Evolutionary conservation across 352 stramenopile species (phyloP), one percentile per base, ranked within the genome.

Genomic region (Pythium scleroteichum): DNA sequence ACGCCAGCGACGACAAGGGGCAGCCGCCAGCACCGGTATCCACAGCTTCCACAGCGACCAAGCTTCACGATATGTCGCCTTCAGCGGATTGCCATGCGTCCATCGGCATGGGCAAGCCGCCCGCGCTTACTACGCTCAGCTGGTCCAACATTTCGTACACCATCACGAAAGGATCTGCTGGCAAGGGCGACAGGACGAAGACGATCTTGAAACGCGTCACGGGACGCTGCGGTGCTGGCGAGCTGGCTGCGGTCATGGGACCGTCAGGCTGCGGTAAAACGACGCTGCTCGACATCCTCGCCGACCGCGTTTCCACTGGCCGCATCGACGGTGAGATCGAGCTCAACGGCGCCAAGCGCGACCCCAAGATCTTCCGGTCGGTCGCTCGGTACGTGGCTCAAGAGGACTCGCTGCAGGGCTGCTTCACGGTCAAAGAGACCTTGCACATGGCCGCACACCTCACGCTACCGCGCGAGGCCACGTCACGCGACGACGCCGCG

Each of bases 391-490:
- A 78, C 53, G 75, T 83, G 9, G 59, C 66, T 1, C 75, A 83
- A 56, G 72, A 76, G 20, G 75, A 83, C 52, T 72, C 77, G 16
- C 56, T 91, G 4, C 59, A 88, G 4, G 77, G 76, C 1, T 85
- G 74, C 1, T 87, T 92, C 52, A 87, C 79, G 0, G 79, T 89
- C 4, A 26, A 70, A 4, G 85, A 94, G 66, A 87, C 75, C 38
- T 72, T 94, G 32, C 44, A 33, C 2, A 89, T 89, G 69, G 77
- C 81, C 0, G 80, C 80, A 39, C 71, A 77, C n/a, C 64, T 94
- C 38, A 79, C 69, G 64, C 59, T 90, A 20, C 76, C 72, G 0
- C 69, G 54, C 32, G 64, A 12, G 20, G 61, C 83, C 6, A 62
- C 51, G 7, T 35, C 50, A 50, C 13, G 50, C 42, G 4, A 57